phyloP scores from a whole-genome alignment of 345 rosid species.

The Heritiera littoralis region DNA sequence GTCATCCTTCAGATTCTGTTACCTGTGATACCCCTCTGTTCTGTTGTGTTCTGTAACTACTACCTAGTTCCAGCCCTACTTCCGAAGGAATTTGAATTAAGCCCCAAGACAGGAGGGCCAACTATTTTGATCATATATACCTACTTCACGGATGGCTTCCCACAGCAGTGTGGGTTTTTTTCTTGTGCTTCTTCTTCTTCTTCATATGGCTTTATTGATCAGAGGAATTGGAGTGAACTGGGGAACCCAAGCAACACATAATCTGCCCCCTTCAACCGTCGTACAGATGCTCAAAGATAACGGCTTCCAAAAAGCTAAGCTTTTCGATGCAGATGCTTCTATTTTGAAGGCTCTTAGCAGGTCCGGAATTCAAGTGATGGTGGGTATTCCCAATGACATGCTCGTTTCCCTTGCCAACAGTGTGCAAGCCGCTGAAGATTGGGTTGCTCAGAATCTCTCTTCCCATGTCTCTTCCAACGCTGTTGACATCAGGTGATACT shows the following conservation, averaged over 20 bases:
- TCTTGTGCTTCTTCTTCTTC: conserved; percentile 13
- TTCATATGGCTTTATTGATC: not conserved
- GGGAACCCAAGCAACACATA: conserved; percentile 73
- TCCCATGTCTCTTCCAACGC: conserved; percentile 51
- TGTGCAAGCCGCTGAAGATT: conserved; percentile 60
- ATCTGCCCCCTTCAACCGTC: conserved; percentile 53
- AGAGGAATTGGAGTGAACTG: conserved; percentile 65
- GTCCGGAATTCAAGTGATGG: conserved; percentile 75
- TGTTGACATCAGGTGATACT: conserved; percentile 60
- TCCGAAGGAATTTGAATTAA: not conserved
- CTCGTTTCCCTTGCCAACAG: conserved; percentile 51
- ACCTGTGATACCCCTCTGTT: not conserved
- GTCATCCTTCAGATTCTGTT: not conserved
- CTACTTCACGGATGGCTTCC: not conserved
- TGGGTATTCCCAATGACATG: conserved; percentile 77
- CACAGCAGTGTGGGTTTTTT: conserved; percentile 8
- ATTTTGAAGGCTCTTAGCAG: conserved; percentile 50
- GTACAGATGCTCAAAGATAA: conserved; percentile 59
- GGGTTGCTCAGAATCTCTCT: conserved; percentile 74
- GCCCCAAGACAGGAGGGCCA: not conserved
- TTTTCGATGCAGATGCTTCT: conserved; percentile 65
- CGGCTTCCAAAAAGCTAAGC: conserved; percentile 66
- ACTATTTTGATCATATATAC: not conserved
- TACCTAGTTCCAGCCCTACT: not conserved
- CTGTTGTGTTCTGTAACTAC: not conserved